phyloP scores from a whole-genome alignment of 495 filamentous ascomycete species.

The Penicillium waksmanii region DNA sequence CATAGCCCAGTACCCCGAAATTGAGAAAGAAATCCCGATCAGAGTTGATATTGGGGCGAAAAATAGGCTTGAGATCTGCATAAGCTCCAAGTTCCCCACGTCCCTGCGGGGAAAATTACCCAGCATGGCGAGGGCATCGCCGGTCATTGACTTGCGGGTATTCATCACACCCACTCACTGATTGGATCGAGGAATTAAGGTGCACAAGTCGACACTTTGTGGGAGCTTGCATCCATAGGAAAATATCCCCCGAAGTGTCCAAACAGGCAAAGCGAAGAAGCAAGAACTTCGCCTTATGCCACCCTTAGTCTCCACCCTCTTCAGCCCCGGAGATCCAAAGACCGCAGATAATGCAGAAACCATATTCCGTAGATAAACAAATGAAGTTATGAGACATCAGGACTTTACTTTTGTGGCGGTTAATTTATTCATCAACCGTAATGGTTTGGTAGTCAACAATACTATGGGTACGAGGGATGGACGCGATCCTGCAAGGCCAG shows the following conservation, averaged over 20 bases:
- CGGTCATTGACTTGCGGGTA: constrained; percentile 7
- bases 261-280: neutral
- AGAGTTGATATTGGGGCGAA: neutral
- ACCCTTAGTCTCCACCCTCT: neutral
- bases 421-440: too few species aligned
- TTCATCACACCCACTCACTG: neutral
- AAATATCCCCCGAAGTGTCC: constrained; percentile 1
- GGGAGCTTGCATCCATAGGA: neutral
- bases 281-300: neutral
- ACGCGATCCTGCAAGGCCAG: neutral
- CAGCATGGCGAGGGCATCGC: neutral
- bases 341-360: too few species aligned
- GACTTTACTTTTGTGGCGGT: too few species aligned
- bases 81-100: constrained; percentile 1
- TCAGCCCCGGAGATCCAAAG: too few species aligned
- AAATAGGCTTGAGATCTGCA: constrained; percentile 5
- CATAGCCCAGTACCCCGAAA: neutral
- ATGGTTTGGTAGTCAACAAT: neutral
- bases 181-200: neutral
- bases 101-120: constrained; percentile 6
- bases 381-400: too few species aligned
- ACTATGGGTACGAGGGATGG: neutral
- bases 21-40: neutral
- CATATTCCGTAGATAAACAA: too few species aligned
- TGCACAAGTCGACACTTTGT: neutral